phyloP scores from a whole-genome alignment of 2,329 filamentous ascomycete genomes.

The Fusarium marasasianum region DNA sequence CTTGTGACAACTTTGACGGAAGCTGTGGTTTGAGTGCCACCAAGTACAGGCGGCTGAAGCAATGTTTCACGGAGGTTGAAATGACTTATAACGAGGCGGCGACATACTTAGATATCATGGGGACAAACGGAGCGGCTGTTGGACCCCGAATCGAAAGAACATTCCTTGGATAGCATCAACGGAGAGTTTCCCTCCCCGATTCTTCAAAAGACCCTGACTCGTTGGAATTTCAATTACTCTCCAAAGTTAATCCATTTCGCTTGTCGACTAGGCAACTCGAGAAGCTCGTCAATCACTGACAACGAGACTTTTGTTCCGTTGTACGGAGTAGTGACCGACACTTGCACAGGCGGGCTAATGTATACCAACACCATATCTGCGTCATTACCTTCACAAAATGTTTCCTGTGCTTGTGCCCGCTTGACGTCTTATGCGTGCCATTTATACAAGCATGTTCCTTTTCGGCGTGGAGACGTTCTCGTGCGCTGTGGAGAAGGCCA shows the following conservation, averaged over 20 bases:
- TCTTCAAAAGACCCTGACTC: slow-evolving; percentile 4
- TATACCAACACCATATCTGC: slow-evolving; percentile 21
- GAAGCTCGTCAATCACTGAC: slow-evolving; percentile 2
- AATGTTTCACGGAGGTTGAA: slow-evolving; percentile 37
- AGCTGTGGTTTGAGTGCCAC: slow-evolving; percentile 26
- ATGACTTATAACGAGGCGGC: slow-evolving; percentile 12
- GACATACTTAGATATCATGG: not conserved
- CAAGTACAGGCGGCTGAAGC: slow-evolving; percentile 36
- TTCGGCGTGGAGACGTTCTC: slow-evolving; percentile 19
- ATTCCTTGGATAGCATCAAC: slow-evolving; percentile 21
- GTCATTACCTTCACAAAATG: slow-evolving; percentile 33
- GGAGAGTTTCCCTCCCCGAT: not conserved
- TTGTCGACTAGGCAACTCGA: slow-evolving; percentile 28
- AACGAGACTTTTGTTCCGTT: not conserved
- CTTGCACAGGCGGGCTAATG: slow-evolving; percentile 1
- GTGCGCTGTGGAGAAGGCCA: slow-evolving; percentile 24
- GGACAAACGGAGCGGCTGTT: not conserved
- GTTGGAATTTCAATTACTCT: not conserved
- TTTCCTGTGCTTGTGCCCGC: slow-evolving; percentile 26
- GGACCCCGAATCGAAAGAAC: not conserved
- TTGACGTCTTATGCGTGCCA: slow-evolving; percentile 20
- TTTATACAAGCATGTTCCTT: slow-evolving; percentile 22
- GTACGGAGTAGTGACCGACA: not conserved
- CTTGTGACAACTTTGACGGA: slow-evolving; percentile 8
- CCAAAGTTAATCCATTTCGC: not conserved